Conservation (phyloP, 345 rosid species). For the Melaleuca alternifolia region DNA sequence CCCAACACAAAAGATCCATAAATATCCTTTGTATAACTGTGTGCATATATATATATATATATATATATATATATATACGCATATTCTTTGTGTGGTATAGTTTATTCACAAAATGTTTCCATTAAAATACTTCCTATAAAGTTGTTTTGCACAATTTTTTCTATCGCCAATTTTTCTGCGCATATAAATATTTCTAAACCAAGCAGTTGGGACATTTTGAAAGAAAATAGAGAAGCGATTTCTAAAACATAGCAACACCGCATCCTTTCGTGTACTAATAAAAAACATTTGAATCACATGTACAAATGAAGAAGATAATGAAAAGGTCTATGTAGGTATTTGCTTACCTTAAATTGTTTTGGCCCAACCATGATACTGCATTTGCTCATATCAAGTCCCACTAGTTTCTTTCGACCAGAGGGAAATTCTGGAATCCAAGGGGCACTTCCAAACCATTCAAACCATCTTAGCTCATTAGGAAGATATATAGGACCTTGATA, state of each 20-base stretch:
- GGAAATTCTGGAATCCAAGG: fast-evolving
- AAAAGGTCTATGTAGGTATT: fast-evolving
- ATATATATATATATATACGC: too few relatives aligned
- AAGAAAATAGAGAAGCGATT: too few relatives aligned
- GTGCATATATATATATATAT: too few relatives aligned
- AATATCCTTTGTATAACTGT: too few relatives aligned
- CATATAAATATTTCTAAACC: too few relatives aligned
- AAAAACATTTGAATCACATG: background rate
- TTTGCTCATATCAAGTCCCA: background rate
- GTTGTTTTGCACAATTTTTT: too few relatives aligned
- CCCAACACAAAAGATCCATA: too few relatives aligned
- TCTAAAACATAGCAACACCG: too few relatives aligned
- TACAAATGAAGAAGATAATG: background rate
- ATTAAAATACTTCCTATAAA: too few relatives aligned
- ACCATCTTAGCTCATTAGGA: background rate
- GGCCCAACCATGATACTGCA: fast-evolving
- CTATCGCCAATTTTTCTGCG: background rate
- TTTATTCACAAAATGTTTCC: too few relatives aligned
- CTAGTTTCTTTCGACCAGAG: background rate
- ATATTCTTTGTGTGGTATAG: background rate
- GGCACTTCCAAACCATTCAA: fast-evolving
- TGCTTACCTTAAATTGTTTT: background rate
- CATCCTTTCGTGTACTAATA: background rate
- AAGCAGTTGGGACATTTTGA: background rate
- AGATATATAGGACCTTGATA: background rate